Evolutionary conservation across 352 stramenopile genomes (phyloP), one percentile per base, ranked within the genome.

Genomic region (Phytophthora meadii): DNA sequence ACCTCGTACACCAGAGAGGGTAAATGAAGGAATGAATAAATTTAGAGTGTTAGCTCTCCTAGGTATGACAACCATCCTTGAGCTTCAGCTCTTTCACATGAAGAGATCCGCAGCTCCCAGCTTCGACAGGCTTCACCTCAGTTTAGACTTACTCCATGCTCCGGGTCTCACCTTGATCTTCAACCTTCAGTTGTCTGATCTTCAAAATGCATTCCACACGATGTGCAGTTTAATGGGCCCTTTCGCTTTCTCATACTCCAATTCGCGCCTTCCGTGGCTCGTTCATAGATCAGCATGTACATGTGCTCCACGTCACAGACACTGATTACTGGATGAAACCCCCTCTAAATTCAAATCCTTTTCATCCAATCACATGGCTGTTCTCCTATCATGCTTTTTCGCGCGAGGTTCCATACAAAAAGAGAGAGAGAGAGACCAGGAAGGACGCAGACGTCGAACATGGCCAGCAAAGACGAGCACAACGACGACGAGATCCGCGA

Each of bases 401-500:
- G 53, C 69, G 53, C 34, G 54, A 68, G 72, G 64, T 12, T 4
- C 9, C 27, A 51, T 57, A 59, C 19, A 53, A 67, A 60, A 59
- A 44, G 53, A 17, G 34, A 17, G 34, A 44, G 53, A 17, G 34
- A 59, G 46, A 39, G 22, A 32, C 5, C 30, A 17, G 2, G 54
- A 75, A 63, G 46, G 37, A 72, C 30, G 49, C 70, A 65, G 25
- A 50, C 11, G 19, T 44, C 28, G 11, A 58, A 8, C 10, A 93
- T 93, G 84, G 79, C 82, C 41, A 91, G 73, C 73, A 93, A 92
- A 61, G 88, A 93, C 17, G 89, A 96, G 34, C 81, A 93, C 65
- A 87, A 94, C 71, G 88, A 94, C 65, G 88, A 94, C 58, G 93
- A 98, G 78, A 93, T 97, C 71, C 87, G 91, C 47, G 93, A 98